Percentiles rank a stretch among this genome's conserved stretches.
Conservation (phyloP, 1,284 basidiomycete genomes). For the Bondarzewia mesenterica region DNA sequence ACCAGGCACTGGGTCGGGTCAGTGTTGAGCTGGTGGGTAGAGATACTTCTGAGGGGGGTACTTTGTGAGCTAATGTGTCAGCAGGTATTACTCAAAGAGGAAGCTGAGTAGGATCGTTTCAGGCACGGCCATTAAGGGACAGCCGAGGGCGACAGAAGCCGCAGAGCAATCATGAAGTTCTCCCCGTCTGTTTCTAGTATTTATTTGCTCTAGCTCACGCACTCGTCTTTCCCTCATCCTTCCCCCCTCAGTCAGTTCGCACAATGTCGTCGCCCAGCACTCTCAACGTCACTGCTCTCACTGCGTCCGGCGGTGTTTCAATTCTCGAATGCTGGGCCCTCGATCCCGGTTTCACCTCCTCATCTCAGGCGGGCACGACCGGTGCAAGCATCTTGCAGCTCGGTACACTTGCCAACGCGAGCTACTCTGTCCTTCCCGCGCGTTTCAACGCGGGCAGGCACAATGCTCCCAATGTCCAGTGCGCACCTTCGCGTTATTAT, state of each 20-base stretch:
- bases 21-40: too few relatives aligned
- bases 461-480: slow-evolving; percentile 18
- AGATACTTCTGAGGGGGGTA: too few relatives aligned
- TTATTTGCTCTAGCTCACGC: neutral
- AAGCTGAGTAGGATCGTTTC: too few relatives aligned
- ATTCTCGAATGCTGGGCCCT: slow-evolving; percentile 19
- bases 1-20: too few relatives aligned
- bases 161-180: too few relatives aligned
- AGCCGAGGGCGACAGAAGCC: too few relatives aligned
- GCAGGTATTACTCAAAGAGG: too few relatives aligned
- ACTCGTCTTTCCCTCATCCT: neutral
- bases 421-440: slow-evolving; percentile 17
- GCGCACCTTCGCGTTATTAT: slow-evolving; percentile 1
- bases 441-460: slow-evolving; percentile 17
- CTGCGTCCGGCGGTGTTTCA: slow-evolving; percentile 10
- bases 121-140: too few relatives aligned
- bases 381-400: slow-evolving; percentile 16
- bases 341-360: slow-evolving; percentile 14
- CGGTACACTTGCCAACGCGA: slow-evolving; percentile 17
- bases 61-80: too few relatives aligned
- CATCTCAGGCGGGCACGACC: slow-evolving; percentile 14
- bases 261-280: slow-evolving; percentile 8
- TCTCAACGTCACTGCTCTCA: slow-evolving; percentile 16
- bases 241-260: neutral
- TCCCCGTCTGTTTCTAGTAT: neutral